phyloP scores from a whole-genome alignment of 2,329 filamentous ascomycete species.

The Fusarium heterosporum region DNA sequence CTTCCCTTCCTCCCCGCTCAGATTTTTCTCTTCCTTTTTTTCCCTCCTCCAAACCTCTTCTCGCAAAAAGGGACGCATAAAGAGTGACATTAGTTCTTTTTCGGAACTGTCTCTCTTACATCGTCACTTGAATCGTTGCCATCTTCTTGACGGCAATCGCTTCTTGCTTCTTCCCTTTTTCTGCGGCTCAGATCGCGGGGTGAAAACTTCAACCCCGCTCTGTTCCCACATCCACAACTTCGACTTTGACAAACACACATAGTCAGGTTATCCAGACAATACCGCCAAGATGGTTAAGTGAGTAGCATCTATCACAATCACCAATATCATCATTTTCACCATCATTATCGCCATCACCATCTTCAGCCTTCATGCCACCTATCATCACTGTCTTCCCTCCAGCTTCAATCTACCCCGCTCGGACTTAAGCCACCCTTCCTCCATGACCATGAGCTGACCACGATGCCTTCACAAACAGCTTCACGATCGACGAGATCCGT shows the following conservation, averaged over 20 bases:
- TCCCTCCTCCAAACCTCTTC: constrained; percentile 39
- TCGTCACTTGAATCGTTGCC: constrained; percentile 50
- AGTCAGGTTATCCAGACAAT: constrained; percentile 63
- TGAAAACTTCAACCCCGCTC: constrained; percentile 61
- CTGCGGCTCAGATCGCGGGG: constrained; percentile 53
- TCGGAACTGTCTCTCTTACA: constrained; percentile 55
- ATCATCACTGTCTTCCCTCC: constrained; percentile 2
- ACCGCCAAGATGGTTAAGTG: constrained; percentile 99
- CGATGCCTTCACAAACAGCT: constrained; percentile 70
- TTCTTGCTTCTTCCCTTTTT: constrained; percentile 45
- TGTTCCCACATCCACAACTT: constrained; percentile 53
- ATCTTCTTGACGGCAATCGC: constrained; percentile 43
- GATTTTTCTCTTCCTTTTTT: constrained; percentile 42
- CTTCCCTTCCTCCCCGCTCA: constrained; percentile 48
- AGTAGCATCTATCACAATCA: constrained; percentile 60
- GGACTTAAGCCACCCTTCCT: constrained; percentile 53
- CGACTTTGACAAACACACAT: constrained; percentile 51
- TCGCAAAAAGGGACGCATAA: constrained; percentile 54
- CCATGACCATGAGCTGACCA: constrained; percentile 60
- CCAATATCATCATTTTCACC: constrained; percentile 1
- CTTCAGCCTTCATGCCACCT: background rate
- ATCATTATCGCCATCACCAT: constrained; percentile 10
- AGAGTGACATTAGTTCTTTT: constrained; percentile 55
- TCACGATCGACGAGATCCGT: constrained; percentile 96
- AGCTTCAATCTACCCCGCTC: constrained; percentile 50